phyloP scores from a whole-genome alignment of 768 basidiomycete genomes.

The Sporobolomyces roseus region DNA sequence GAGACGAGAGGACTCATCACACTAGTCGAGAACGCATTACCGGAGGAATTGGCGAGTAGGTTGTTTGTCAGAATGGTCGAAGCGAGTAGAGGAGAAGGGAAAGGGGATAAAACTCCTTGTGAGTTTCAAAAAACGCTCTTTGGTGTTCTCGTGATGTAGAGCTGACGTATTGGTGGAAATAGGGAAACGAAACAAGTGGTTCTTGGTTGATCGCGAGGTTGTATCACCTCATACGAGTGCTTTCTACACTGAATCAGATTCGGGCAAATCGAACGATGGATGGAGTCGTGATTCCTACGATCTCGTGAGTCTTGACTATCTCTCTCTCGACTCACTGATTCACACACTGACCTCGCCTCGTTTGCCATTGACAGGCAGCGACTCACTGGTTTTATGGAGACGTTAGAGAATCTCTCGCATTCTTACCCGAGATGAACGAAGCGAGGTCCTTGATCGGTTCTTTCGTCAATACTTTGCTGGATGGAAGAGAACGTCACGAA shows the following conservation, averaged over 20 bases:
- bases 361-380: slow-evolving; percentile 18
- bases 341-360: background rate
- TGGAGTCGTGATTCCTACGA: slow-evolving; percentile 24
- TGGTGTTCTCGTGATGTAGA: background rate
- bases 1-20: slow-evolving; percentile 41
- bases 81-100: slow-evolving; percentile 17
- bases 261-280: background rate
- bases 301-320: slow-evolving; percentile 12
- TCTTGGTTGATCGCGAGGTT: slow-evolving; percentile 40
- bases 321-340: background rate
- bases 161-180: background rate
- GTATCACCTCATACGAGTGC: slow-evolving; percentile 39
- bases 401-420: slow-evolving; percentile 14
- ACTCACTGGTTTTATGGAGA: slow-evolving; percentile 44
- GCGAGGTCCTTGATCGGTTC: slow-evolving; percentile 36
- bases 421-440: slow-evolving; percentile 35
- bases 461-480: slow-evolving; percentile 35
- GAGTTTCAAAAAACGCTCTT: background rate
- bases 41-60: slow-evolving; percentile 30
- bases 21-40: slow-evolving; percentile 37
- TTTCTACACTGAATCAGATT: slow-evolving; percentile 35
- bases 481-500: slow-evolving; percentile 13
- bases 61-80: slow-evolving; percentile 36
- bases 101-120: slow-evolving; percentile 15
- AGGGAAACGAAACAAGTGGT: slow-evolving; percentile 42